Evolutionary conservation across 108 stramenopile species (phyloP).

Genomic region (Nitzschia sp.): DNA sequence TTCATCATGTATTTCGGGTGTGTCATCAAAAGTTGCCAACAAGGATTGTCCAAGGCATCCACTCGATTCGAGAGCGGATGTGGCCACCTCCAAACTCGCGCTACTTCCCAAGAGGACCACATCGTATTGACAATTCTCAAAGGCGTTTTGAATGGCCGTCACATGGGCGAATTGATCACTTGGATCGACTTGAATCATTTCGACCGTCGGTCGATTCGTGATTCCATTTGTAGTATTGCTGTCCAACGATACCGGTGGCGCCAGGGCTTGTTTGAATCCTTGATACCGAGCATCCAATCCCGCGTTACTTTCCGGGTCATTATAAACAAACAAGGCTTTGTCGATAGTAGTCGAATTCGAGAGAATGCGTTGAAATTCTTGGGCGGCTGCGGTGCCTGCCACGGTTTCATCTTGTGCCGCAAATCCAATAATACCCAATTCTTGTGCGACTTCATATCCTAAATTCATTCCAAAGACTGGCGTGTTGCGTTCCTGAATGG

Average conservation of each 20-base stretch:
- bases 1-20: background rate
- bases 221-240: background rate
- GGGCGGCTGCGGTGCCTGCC: conserved; percentile 17
- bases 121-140: conserved; percentile 24
- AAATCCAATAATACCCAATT: conserved; percentile 18
- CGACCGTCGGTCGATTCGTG: background rate
- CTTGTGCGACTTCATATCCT: conserved; percentile 12
- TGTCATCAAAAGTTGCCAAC: conserved; percentile 25
- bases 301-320: conserved; percentile 6
- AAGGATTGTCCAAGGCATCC: background rate
- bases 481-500: conserved; percentile 1
- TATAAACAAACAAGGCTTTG: conserved; percentile 20
- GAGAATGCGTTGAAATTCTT: conserved; percentile 9
- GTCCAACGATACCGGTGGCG: background rate
- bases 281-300: conserved; percentile 1
- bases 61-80: background rate
- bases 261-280: conserved; percentile 14
- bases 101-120: conserved; percentile 13
- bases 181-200: conserved; percentile 5
- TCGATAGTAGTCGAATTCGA: background rate
- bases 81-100: background rate
- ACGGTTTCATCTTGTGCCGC: conserved; percentile 15
- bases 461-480: conserved; percentile 33
- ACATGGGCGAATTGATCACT: background rate
- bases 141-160: background rate